Percentiles rank a stretch among this genome's conserved stretches.
Evolutionary conservation across 2,329 filamentous ascomycete genomes (phyloP).

Genomic region (Sclerotinia glacialis): DNA sequence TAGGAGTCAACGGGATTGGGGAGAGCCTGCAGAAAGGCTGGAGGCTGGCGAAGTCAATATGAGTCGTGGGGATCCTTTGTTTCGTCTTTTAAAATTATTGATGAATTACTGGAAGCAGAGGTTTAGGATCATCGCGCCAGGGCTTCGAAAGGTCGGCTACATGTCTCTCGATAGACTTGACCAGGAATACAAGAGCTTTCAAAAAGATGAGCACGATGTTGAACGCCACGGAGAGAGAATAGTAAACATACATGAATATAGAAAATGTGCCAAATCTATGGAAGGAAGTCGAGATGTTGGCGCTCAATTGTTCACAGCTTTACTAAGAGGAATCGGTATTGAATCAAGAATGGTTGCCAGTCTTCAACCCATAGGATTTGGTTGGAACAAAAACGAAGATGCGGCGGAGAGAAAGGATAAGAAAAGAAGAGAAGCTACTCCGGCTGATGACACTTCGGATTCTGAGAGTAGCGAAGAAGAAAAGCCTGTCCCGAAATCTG

Average conservation of each 20-base stretch:
- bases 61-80: slow-evolving; percentile 78
- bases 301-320: slow-evolving; percentile 82
- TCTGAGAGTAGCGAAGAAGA: slow-evolving; percentile 20
- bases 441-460: slow-evolving; percentile 43
- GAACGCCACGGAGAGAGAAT: slow-evolving; percentile 75
- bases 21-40: slow-evolving; percentile 62
- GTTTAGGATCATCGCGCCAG: slow-evolving; percentile 74
- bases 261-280: slow-evolving; percentile 63
- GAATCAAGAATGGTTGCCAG: slow-evolving; percentile 82
- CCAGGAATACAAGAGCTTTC: slow-evolving; percentile 68
- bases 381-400: slow-evolving; percentile 85
- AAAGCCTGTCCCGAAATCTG: slow-evolving; percentile 16
- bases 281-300: slow-evolving; percentile 84
- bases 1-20: slow-evolving; percentile 65
- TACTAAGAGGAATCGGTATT: slow-evolving; percentile 75
- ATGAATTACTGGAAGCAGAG: slow-evolving; percentile 83
- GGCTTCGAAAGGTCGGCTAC: slow-evolving; percentile 86
- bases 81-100: slow-evolving; percentile 73
- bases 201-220: slow-evolving; percentile 58
- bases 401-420: slow-evolving; percentile 50
- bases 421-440: slow-evolving; percentile 31
- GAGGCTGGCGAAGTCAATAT: slow-evolving; percentile 72
- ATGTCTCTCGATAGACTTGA: slow-evolving; percentile 73
- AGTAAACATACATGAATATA: slow-evolving; percentile 63
- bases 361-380: slow-evolving; percentile 83